Conservation (phyloP, 257 asterid species). For the Marsdenia floribunda region DNA sequence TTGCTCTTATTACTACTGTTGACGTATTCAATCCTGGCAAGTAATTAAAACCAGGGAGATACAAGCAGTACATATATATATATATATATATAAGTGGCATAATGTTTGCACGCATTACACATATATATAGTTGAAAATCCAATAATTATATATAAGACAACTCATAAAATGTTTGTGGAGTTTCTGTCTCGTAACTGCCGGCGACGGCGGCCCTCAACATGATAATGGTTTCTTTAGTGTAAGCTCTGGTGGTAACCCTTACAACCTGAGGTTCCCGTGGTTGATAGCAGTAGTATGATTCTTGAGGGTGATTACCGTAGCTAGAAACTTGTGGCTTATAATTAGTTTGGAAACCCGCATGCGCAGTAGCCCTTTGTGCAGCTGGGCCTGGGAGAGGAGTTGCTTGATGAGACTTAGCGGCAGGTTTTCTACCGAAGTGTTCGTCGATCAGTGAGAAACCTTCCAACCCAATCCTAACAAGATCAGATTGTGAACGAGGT, state of each 20-base stretch:
- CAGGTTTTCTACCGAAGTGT: neutral
- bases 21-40: too few relatives aligned
- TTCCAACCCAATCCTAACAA: slow-evolving; percentile 6
- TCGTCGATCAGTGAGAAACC: neutral
- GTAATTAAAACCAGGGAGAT: too few relatives aligned
- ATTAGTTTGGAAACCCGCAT: too few relatives aligned
- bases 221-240: neutral
- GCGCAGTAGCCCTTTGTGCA: neutral
- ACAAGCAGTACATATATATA: too few relatives aligned
- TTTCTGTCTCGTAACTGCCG: neutral
- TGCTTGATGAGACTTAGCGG: neutral
- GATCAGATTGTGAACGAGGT: slow-evolving; percentile 8
- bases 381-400: neutral
- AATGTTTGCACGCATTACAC: too few relatives aligned
- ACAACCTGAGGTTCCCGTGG: neutral
- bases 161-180: neutral
- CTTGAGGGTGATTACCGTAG: neutral
- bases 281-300: neutral
- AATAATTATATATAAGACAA: too few relatives aligned
- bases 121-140: too few relatives aligned
- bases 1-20: too few relatives aligned
- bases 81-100: too few relatives aligned
- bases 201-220: neutral
- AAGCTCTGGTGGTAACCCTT: neutral
- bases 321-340: neutral